phyloP scores from a whole-genome alignment of 1,139 yeast genomes.

The Scheffersomyces titani region DNA sequence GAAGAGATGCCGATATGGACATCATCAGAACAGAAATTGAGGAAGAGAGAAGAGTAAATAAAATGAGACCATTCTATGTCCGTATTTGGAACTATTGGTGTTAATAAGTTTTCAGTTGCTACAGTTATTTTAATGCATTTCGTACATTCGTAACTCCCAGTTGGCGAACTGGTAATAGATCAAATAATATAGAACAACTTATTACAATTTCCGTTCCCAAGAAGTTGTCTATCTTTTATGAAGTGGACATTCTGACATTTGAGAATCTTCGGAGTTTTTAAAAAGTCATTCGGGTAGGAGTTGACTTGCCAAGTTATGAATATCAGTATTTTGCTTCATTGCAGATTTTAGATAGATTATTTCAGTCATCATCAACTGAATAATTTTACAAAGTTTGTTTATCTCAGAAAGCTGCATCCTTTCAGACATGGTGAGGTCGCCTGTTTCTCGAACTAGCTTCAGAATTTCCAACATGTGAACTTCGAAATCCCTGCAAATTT shows the following conservation, averaged over 20 bases:
- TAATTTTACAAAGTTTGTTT: not conserved
- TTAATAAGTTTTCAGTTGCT: slow-evolving; percentile 3
- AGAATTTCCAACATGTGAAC: not conserved
- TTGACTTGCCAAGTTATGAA: not conserved
- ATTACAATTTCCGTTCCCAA: not conserved
- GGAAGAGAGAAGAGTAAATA: slow-evolving; percentile 15
- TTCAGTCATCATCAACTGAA: slow-evolving; percentile 10
- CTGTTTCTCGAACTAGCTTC: not conserved
- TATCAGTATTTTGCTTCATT: not conserved
- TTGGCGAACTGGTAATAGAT: not conserved
- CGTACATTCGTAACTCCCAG: not conserved
- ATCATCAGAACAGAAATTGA: slow-evolving; percentile 23
- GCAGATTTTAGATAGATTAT: slow-evolving; percentile 18
- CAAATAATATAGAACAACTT: not conserved
- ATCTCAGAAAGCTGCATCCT: not conserved
- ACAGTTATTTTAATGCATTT: slow-evolving; percentile 1
- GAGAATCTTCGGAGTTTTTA: no score
- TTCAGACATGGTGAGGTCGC: not conserved
- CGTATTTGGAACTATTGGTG: slow-evolving; percentile 19
- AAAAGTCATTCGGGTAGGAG: not conserved
- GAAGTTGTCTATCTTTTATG: no score
- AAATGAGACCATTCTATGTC: slow-evolving; percentile 15
- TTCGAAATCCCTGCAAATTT: not conserved
- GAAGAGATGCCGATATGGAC: slow-evolving; percentile 30
- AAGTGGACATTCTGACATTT: not conserved